phyloP scores from a whole-genome alignment of 805 yeast species.

The Kluyveromyces aestuarii region DNA sequence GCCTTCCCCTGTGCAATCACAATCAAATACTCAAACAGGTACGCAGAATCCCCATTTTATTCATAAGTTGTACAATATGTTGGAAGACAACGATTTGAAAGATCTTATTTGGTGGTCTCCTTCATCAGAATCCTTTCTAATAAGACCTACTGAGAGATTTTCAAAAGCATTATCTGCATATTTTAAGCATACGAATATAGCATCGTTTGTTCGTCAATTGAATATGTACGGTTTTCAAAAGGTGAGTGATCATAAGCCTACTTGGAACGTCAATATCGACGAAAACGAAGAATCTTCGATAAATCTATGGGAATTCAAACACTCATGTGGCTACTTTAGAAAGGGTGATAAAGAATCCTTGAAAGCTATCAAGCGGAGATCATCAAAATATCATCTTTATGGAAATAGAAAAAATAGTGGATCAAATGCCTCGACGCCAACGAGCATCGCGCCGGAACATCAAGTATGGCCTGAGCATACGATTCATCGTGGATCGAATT shows the following conservation, averaged over 20 bases:
- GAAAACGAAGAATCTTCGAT: slow-evolving; percentile 8
- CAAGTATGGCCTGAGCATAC: slow-evolving; percentile 2
- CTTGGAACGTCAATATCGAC: slow-evolving; percentile 6
- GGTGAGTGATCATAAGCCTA: slow-evolving; percentile 27
- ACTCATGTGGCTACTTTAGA: slow-evolving; percentile 65
- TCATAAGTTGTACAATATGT: slow-evolving; percentile 84
- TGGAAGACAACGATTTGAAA: slow-evolving; percentile 62
- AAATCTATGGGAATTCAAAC: slow-evolving; percentile 78
- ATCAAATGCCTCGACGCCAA: slow-evolving; percentile 4
- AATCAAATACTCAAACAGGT: slow-evolving; percentile 3
- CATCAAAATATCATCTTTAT: slow-evolving; percentile 33
- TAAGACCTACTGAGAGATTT: slow-evolving; percentile 83
- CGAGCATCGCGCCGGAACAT: neutral
- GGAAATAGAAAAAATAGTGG: slow-evolving; percentile 9
- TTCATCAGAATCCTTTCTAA: slow-evolving; percentile 59
- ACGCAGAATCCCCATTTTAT: slow-evolving; percentile 58
- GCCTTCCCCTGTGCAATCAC: neutral
- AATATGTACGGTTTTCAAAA: slow-evolving; percentile 85
- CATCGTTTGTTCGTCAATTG: slow-evolving; percentile 68
- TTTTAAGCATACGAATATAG: slow-evolving; percentile 75
- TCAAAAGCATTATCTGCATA: slow-evolving; percentile 57
- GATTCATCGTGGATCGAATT: neutral
- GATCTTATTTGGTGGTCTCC: slow-evolving; percentile 85
- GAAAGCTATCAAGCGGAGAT: slow-evolving; percentile 69
- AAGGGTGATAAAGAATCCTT: slow-evolving; percentile 73